Conservation (phyloP, 2,329 filamentous ascomycete species). For the Neopestalotiopsis sp. region DNA sequence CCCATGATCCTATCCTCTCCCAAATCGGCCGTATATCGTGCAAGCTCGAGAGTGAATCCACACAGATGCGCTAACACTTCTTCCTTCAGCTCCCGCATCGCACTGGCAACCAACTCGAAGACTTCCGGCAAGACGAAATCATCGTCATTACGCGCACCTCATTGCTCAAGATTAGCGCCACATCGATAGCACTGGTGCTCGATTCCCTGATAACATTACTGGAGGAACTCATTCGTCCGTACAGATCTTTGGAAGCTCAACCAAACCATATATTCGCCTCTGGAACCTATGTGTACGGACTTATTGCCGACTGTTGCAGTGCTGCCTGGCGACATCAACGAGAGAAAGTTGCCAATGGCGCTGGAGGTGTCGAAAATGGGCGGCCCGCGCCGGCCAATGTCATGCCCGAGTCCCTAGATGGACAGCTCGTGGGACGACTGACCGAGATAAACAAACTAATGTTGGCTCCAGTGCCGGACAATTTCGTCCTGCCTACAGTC, state of each 20-base stretch:
- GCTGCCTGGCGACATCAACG: slow-evolving; percentile 61
- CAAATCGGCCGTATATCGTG: not conserved
- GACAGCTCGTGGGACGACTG: slow-evolving; percentile 57
- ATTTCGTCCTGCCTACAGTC: slow-evolving; percentile 59
- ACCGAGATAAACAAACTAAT: slow-evolving; percentile 62
- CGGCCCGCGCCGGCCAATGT: slow-evolving; percentile 16
- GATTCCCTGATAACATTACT: slow-evolving; percentile 62
- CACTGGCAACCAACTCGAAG: slow-evolving; percentile 62
- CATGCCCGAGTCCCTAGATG: slow-evolving; percentile 49
- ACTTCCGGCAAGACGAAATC: slow-evolving; percentile 66
- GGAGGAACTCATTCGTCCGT: slow-evolving; percentile 63
- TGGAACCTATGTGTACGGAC: slow-evolving; percentile 67
- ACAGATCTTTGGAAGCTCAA: slow-evolving; percentile 56
- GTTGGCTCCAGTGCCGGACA: slow-evolving; percentile 64
- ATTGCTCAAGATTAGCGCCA: slow-evolving; percentile 64
- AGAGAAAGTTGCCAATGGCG: slow-evolving; percentile 28
- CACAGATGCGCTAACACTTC: not conserved
- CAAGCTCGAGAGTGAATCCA: not conserved
- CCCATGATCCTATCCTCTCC: slow-evolving; percentile 17
- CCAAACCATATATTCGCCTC: slow-evolving; percentile 67
- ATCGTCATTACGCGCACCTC: slow-evolving; percentile 66
- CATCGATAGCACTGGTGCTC: slow-evolving; percentile 59
- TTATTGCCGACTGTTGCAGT: slow-evolving; percentile 70
- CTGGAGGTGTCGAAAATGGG: slow-evolving; percentile 18
- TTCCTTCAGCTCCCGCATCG: slow-evolving; percentile 63